phyloP scores from a whole-genome alignment of 2,329 filamentous ascomycete species.

The Colletotrichum liaoningense region DNA sequence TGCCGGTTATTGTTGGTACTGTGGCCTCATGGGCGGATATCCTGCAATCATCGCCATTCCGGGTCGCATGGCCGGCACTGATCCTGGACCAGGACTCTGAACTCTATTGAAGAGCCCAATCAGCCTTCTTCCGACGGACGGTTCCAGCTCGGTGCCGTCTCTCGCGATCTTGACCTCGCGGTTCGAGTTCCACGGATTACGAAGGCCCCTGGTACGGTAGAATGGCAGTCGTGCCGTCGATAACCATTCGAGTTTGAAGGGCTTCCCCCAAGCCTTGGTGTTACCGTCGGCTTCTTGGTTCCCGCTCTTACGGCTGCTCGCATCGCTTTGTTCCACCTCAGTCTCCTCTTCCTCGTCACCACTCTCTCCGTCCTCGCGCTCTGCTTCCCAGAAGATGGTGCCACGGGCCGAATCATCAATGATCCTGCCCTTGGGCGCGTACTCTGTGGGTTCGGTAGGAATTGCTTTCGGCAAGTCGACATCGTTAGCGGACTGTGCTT shows the following conservation, averaged over 20 bases:
- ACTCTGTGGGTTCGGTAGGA: slow-evolving; percentile 80
- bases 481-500: slow-evolving; percentile 67
- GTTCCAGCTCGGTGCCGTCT: slow-evolving; percentile 93
- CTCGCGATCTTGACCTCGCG: slow-evolving; percentile 95
- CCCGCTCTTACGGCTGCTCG: slow-evolving; percentile 44
- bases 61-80: slow-evolving; percentile 42
- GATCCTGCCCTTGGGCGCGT: slow-evolving; percentile 84
- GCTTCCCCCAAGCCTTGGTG: slow-evolving; percentile 84
- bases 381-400: slow-evolving; percentile 96
- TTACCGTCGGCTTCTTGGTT: slow-evolving; percentile 56
- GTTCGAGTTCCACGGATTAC: slow-evolving; percentile 96
- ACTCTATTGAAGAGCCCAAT: slow-evolving; percentile 80
- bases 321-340: slow-evolving; percentile 55
- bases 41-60: slow-evolving; percentile 50
- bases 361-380: slow-evolving; percentile 64
- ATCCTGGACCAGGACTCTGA: slow-evolving; percentile 50
- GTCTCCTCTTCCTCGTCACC: slow-evolving; percentile 61
- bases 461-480: slow-evolving; percentile 83
- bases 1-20: slow-evolving; percentile 45
- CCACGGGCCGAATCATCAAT: slow-evolving; percentile 94
- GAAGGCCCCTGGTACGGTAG: slow-evolving; percentile 85
- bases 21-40: slow-evolving; percentile 50
- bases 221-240: slow-evolving; percentile 88
- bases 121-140: slow-evolving; percentile 79
- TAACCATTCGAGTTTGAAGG: slow-evolving; percentile 91